Evolutionary conservation across 805 yeast genomes (phyloP).

Genomic region (Myxozyma monticola): DNA sequence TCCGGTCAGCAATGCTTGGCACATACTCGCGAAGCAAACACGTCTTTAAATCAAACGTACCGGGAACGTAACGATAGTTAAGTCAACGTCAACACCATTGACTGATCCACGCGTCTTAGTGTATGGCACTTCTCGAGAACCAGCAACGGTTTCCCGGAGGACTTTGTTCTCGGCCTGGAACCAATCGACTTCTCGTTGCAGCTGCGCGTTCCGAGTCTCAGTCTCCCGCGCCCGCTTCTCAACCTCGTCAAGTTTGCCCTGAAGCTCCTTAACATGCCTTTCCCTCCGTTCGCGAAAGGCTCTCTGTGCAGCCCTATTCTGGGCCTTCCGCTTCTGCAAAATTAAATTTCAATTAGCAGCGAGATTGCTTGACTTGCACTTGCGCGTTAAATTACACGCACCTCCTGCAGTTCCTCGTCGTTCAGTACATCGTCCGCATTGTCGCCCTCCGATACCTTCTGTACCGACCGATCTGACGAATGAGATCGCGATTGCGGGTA

Average conservation of each 20-base stretch:
- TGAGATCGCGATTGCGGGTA: background rate
- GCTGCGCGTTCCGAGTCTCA: conserved; percentile 7
- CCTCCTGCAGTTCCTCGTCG: conserved; percentile 8
- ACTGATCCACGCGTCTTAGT: no score
- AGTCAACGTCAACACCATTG: no score
- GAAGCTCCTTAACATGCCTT: conserved; percentile 17
- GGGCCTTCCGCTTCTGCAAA: conserved; percentile 45
- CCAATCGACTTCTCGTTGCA: conserved; percentile 18
- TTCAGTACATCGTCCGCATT: background rate
- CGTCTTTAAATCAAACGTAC: no score
- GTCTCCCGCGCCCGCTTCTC: background rate
- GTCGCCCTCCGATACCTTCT: background rate
- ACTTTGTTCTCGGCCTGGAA: conserved; percentile 16
- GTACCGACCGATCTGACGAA: background rate
- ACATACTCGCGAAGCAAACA: no score
- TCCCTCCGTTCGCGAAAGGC: conserved; percentile 29
- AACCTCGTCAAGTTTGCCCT: conserved; percentile 8
- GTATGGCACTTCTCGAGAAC: no score
- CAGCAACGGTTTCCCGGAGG: conserved; percentile 5
- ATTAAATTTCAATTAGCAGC: background rate
- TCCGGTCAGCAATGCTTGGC: no score
- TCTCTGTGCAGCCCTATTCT: conserved; percentile 26
- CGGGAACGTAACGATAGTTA: no score
- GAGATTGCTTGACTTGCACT: no score
- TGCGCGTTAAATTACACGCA: no score